These are phyloP conservation scores for Sarocladium strictum DNA, from an alignment of 2,329 filamentous ascomycete species.

Conservation along the genomic window DNA sequence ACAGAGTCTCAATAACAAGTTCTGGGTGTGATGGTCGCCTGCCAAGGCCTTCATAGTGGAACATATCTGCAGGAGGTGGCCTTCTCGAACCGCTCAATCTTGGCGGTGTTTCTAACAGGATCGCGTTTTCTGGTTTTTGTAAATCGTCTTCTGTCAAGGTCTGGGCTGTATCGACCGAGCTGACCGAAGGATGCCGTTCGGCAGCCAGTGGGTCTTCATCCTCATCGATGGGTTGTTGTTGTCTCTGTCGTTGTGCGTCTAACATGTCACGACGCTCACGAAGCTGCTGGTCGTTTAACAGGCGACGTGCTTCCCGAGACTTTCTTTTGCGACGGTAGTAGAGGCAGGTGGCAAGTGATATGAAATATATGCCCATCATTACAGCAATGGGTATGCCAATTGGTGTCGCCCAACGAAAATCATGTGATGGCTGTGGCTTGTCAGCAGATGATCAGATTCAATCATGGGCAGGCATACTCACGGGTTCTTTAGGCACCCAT, in stretches of 20 bases:
- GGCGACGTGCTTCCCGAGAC: neutral
- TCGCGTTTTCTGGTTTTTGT: neutral
- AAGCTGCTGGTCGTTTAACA: neutral
- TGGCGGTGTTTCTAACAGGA: neutral
- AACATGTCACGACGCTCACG: constrained; percentile 2
- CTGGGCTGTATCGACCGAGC: constrained; percentile 17
- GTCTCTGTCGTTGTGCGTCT: neutral
- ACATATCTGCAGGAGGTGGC: neutral
- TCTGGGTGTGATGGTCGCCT: neutral
- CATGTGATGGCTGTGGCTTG: constrained; percentile 15
- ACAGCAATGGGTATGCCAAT: constrained; percentile 24
- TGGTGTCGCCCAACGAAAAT: constrained; percentile 21
- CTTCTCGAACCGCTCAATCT: constrained; percentile 13
- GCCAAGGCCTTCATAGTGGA: neutral
- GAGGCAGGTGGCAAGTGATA: constrained; percentile 22
- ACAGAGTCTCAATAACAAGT: neutral
- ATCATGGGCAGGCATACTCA: constrained; percentile 11
- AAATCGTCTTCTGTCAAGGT: constrained; percentile 15
- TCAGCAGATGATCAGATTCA: neutral
- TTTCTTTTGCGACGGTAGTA: constrained; percentile 20
- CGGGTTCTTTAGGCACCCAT: constrained; percentile 22
- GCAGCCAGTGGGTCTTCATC: constrained; percentile 2
- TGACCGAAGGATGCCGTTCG: constrained; percentile 18
- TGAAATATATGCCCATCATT: constrained; percentile 23
- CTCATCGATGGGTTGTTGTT: neutral